These are phyloP conservation scores for Malus sieversii DNA, from an alignment of 306 rosid genomes.

Conservation along the genomic window DNA sequence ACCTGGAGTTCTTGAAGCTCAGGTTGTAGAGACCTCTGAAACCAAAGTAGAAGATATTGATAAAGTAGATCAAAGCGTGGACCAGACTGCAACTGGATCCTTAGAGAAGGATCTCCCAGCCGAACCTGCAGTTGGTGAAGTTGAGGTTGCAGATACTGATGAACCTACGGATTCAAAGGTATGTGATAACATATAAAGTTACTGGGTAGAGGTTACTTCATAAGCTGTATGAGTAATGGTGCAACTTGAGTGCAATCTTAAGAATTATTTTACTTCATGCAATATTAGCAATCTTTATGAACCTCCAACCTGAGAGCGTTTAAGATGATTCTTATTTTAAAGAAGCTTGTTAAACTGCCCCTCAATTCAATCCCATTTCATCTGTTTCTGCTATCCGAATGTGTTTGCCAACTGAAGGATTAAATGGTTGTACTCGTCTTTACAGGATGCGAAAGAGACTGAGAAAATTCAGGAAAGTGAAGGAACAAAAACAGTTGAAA, in stretches of 20 bases:
- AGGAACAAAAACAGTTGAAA: slow-evolving; percentile 28
- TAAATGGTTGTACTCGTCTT: slow-evolving; percentile 12
- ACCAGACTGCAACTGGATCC: slow-evolving; percentile 9
- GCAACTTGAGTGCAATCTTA: not conserved
- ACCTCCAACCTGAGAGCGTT: not conserved
- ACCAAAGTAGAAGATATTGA: slow-evolving; percentile 22
- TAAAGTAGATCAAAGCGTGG: slow-evolving; percentile 16
- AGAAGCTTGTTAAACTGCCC: not conserved
- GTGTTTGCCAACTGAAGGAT: slow-evolving; percentile 4
- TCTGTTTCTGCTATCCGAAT: not conserved
- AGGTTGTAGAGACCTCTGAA: slow-evolving; percentile 27
- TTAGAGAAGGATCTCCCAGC: slow-evolving; percentile 19
- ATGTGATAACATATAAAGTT: slow-evolving; percentile 2
- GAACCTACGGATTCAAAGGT: slow-evolving; percentile 46
- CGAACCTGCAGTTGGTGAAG: slow-evolving; percentile 34
- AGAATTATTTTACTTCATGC: not conserved
- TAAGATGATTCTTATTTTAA: not conserved
- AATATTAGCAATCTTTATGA: not conserved
- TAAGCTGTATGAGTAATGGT: not conserved
- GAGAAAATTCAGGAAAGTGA: slow-evolving; percentile 32
- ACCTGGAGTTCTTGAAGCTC: slow-evolving; percentile 12
- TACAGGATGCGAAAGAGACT: slow-evolving; percentile 48
- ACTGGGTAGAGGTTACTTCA: not conserved
- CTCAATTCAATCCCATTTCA: not conserved
- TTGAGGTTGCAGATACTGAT: slow-evolving; percentile 27